Percentiles rank a stretch among this genome's conserved stretches.
Conservation (phyloP, 2,329 filamentous ascomycete species). For the Alternaria triticimaculans region DNA sequence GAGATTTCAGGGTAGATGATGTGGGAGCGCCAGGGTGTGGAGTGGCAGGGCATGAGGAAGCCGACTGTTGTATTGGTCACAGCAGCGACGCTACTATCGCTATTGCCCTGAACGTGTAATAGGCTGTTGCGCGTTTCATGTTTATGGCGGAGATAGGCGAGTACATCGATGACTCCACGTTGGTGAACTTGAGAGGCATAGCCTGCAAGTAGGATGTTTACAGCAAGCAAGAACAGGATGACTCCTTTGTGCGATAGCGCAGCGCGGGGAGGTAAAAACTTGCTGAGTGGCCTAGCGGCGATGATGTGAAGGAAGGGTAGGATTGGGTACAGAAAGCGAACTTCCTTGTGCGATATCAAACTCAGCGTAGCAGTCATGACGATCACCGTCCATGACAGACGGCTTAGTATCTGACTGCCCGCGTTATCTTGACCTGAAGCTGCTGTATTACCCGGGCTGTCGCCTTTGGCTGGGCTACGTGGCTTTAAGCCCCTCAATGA, state of each 20-base stretch:
- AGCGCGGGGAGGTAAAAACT: constrained; percentile 64
- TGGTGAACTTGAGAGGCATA: constrained; percentile 80
- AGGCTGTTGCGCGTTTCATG: constrained; percentile 61
- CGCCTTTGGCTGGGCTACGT: constrained; percentile 24
- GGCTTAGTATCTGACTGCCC: constrained; percentile 24
- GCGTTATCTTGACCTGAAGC: constrained; percentile 10
- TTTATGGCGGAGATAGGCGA: constrained; percentile 75
- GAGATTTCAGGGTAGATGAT: constrained; percentile 75
- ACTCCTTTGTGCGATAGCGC: constrained; percentile 56
- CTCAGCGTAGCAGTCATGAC: constrained; percentile 72
- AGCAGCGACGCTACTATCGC: background rate
- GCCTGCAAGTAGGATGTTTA: constrained; percentile 74
- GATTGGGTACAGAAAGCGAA: constrained; percentile 94
- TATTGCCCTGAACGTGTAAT: constrained; percentile 51
- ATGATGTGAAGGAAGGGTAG: constrained; percentile 86
- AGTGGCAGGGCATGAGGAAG: constrained; percentile 95
- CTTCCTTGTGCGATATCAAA: constrained; percentile 90
- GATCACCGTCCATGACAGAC: constrained; percentile 55
- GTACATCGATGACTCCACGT: constrained; percentile 76
- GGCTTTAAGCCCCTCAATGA: constrained; percentile 19
- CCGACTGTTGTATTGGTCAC: constrained; percentile 61
- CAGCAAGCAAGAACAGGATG: constrained; percentile 60
- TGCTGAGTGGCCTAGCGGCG: constrained; percentile 69
- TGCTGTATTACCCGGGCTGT: background rate
- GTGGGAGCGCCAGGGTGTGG: constrained; percentile 92